These are phyloP conservation scores for Globisporangium radiosum DNA, from an alignment of 352 stramenopile species.

Conservation along the genomic window DNA sequence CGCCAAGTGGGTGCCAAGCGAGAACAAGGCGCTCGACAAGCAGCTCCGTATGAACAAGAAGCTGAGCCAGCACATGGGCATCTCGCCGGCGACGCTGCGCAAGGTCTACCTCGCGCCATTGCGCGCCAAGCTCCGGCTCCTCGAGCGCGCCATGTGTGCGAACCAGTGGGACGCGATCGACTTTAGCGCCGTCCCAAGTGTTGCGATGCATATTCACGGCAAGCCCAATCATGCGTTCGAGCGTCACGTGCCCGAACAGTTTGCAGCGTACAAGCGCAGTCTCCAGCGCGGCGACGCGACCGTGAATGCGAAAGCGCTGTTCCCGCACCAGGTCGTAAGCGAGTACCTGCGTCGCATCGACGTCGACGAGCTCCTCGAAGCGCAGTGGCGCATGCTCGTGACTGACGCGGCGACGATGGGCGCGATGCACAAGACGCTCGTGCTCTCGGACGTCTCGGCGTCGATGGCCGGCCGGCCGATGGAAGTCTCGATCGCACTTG, in stretches of 20 bases:
- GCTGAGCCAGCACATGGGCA: slow-evolving; percentile 33
- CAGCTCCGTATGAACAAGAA: slow-evolving; percentile 45
- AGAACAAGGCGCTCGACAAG: slow-evolving; percentile 54
- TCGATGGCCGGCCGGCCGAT: slow-evolving; percentile 32
- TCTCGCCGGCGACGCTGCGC: slow-evolving; percentile 29
- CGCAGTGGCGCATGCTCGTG: too few relatives aligned
- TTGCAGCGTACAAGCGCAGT: slow-evolving; percentile 23
- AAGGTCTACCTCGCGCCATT: slow-evolving; percentile 43
- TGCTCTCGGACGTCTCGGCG: slow-evolving; percentile 43
- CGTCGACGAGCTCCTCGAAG: slow-evolving; percentile 35
- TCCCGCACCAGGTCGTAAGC: slow-evolving; percentile 39
- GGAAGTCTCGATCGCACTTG: slow-evolving; percentile 37
- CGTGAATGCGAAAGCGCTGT: slow-evolving; percentile 36
- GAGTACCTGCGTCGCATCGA: slow-evolving; percentile 23
- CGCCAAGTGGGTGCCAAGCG: slow-evolving; percentile 52
- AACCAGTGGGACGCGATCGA: slow-evolving; percentile 42
- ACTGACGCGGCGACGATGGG: slow-evolving; percentile 2
- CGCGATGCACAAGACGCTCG: slow-evolving; percentile 27
- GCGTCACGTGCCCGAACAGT: slow-evolving; percentile 25
- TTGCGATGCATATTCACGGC: slow-evolving; percentile 44
- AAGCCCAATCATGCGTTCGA: slow-evolving; percentile 34
- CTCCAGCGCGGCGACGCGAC: slow-evolving; percentile 30
- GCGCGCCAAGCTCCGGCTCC: slow-evolving; percentile 26
- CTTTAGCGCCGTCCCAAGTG: slow-evolving; percentile 31
- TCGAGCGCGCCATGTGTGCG: slow-evolving; percentile 43